phyloP scores from a whole-genome alignment of 1,139 yeast genomes.

The Kurtzmaniella quercitrusa region DNA sequence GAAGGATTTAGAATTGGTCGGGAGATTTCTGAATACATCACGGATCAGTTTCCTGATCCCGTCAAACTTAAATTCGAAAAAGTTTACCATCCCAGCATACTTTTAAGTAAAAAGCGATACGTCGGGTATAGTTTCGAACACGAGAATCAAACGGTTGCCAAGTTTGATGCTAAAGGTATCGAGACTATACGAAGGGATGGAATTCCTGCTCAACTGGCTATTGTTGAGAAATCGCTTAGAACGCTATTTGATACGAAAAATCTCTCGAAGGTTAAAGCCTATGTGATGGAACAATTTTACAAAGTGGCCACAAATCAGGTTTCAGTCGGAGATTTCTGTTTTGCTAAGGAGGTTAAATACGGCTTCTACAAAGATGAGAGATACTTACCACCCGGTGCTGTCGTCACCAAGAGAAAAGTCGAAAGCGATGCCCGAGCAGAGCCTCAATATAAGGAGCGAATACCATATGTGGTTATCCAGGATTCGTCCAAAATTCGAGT shows the following conservation, averaged over 20 bases:
- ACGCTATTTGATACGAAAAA: conserved; percentile 71
- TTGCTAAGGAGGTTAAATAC: conserved; percentile 83
- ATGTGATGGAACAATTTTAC: conserved; percentile 59
- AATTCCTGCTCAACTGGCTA: conserved; percentile 84
- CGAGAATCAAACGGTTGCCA: conserved; percentile 51
- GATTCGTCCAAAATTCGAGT: conserved; percentile 65
- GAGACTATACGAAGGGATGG: conserved; percentile 95
- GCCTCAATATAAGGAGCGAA: conserved; percentile 86
- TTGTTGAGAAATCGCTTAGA: conserved; percentile 66
- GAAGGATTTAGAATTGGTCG: conserved; percentile 79
- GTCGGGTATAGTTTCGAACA: conserved; percentile 77
- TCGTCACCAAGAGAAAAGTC: conserved; percentile 61
- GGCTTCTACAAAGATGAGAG: conserved; percentile 76
- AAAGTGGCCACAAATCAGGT: conserved; percentile 62
- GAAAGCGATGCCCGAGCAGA: conserved; percentile 66
- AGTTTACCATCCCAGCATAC: conserved; percentile 81
- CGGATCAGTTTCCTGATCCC: conserved; percentile 76
- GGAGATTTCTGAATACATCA: conserved; percentile 60
- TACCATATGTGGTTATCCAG: conserved; percentile 76
- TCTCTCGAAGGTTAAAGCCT: conserved; percentile 63
- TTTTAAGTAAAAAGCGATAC: conserved; percentile 83
- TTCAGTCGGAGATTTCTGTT: conserved; percentile 78
- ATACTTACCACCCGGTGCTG: conserved; percentile 88
- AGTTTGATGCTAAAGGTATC: conserved; percentile 92
- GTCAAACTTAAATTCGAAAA: conserved; percentile 84